These are phyloP conservation scores for Gossypium ekmanianum DNA, from an alignment of 345 rosid species.

Conservation along the genomic window DNA sequence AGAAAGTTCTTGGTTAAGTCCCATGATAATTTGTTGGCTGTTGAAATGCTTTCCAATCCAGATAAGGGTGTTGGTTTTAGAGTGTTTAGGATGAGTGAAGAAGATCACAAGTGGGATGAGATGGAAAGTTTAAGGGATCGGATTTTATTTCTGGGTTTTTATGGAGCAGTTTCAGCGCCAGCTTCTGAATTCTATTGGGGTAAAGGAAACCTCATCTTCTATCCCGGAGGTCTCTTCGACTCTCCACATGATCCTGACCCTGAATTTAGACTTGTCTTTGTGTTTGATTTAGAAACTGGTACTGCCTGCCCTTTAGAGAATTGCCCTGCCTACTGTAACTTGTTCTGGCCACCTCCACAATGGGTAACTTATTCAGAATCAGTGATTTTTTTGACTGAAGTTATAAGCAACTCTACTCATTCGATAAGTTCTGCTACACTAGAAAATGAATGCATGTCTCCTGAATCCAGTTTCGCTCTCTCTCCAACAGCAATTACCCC, in stretches of 20 bases:
- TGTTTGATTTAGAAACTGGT: constrained; percentile 60
- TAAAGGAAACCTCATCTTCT: constrained; percentile 58
- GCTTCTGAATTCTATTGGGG: constrained; percentile 37
- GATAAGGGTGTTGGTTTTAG: constrained; percentile 63
- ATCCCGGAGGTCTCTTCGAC: constrained; percentile 32
- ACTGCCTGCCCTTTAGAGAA: constrained; percentile 39
- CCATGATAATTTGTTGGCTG: constrained; percentile 58
- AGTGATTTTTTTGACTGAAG: not conserved
- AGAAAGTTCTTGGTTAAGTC: constrained; percentile 79
- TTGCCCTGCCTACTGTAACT: constrained; percentile 40
- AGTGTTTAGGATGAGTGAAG: constrained; percentile 45
- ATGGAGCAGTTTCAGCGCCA: constrained; percentile 49
- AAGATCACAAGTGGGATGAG: constrained; percentile 50
- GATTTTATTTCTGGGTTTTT: constrained; percentile 67
- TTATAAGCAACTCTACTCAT: not conserved
- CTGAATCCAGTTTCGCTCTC: not conserved
- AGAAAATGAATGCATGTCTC: not conserved
- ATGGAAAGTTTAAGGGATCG: constrained; percentile 44
- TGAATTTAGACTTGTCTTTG: constrained; percentile 23
- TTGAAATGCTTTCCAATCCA: constrained; percentile 50
- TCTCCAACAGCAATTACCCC: not conserved
- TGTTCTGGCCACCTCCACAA: constrained; percentile 81
- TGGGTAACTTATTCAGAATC: constrained; percentile 44
- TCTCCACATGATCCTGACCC: not conserved
- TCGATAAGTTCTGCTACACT: not conserved